These are phyloP conservation scores for Sphaerosporella brunnea DNA, from an alignment of 495 filamentous ascomycete species.

Conservation along the genomic window DNA sequence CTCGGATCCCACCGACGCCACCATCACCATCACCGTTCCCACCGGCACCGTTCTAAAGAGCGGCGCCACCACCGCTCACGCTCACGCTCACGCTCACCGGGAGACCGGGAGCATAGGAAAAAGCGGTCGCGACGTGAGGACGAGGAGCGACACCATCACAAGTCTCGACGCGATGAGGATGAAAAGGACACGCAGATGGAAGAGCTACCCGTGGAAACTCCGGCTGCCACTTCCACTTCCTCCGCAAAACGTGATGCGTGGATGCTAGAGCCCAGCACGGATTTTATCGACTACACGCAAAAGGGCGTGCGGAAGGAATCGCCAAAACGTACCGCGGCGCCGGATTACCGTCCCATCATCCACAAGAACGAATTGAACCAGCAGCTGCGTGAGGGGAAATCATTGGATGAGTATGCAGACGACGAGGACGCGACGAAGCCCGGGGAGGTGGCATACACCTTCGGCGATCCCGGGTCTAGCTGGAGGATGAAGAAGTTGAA, in stretches of 20 bases:
- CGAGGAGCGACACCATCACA: constrained; percentile 1
- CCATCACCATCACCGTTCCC: constrained; percentile 24
- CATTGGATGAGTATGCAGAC: constrained; percentile 31
- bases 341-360: constrained; percentile 56
- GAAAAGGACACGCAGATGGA: constrained; percentile 12
- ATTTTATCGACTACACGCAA: constrained; percentile 75
- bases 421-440: constrained; percentile 34
- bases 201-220: constrained; percentile 11
- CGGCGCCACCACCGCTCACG: constrained; percentile 21
- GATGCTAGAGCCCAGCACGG: constrained; percentile 75
- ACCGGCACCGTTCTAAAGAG: too few species aligned
- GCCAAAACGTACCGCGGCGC: constrained; percentile 35
- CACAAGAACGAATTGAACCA: constrained; percentile 67
- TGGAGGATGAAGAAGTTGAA: constrained; percentile 95
- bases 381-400: constrained; percentile 45
- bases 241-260: constrained; percentile 55
- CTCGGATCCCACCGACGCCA: constrained; percentile 16
- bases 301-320: constrained; percentile 37
- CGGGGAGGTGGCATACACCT: constrained; percentile 60
- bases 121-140: not conserved
- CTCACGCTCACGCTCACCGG: constrained; percentile 24
- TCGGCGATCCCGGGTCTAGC: constrained; percentile 74
- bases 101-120: constrained; percentile 20
- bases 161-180: not conserved
- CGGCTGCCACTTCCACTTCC: constrained; percentile 18